Base-by-base conservation (phyloP, 2,329 filamentous ascomycete genomes). In the Colletotrichum sp. region DNA sequence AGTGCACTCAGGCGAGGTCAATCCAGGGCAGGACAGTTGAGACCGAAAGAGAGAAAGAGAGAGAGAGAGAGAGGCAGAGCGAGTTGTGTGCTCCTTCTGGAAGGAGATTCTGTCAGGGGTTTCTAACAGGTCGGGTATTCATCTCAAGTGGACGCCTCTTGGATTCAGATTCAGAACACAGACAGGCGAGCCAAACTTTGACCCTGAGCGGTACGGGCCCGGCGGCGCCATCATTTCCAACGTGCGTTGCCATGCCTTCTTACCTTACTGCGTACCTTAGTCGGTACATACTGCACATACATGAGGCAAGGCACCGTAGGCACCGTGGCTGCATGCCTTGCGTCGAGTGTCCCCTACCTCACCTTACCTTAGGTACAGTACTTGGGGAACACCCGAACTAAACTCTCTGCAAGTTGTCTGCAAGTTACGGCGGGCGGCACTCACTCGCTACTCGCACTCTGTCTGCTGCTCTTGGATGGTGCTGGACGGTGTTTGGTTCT, bases 161-260 rank as follows among this genome's bases (percentile, higher is more conserved):
- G 24, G 60, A 74, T 65, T 67, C 68, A 67, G 52, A 48, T 67
- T 72, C 61, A 67, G 59, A 61, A 72, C 30, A 63, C 55, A 16
- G 36, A 68, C 57, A 65, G 26, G n/a, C 74, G 43, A 65, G 30
- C 74, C 43, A 73, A 52, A 64, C 59, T 72, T 43, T 75, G 68
- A 63, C 69, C 16, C 68, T 71, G 68, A 43, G 57, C 72, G 68
- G 72, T 67, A 75, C 68, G 24, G 71, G 24, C 59, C 66, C 71
- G 55, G 66, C 66, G 39, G 66, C 71, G 71, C 43, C 48, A 59
- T 64, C 39, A 36, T 55, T 43, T 61, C 61, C 24, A 36, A 52
- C 55, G 36, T 68, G 65, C 55, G 18, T 32, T 69, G 67, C 66
- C 66, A 43, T 68, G 66, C 30, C 65, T 39, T 39, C 43, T 48